Base-by-base conservation (phyloP, 2,329 filamentous ascomycete genomes). In the Septoria linicola region DNA sequence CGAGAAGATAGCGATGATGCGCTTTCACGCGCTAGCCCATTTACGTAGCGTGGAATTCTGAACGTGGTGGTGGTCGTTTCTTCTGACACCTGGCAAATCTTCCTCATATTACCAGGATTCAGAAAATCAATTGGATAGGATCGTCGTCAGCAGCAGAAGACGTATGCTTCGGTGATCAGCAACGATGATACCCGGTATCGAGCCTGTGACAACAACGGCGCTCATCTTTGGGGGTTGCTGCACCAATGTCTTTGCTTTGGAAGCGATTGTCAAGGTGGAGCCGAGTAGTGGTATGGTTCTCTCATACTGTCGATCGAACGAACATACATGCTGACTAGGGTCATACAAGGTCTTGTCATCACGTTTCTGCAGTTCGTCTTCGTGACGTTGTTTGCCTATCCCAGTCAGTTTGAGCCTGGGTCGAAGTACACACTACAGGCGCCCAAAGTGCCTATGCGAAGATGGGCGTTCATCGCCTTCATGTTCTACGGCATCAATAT, bases 181-280 rank as follows among this genome's bases (percentile, higher is more conserved):
- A n/a, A 36, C 11, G 8, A 59, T 56, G 51, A 48, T 54, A 41
- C 19, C 48, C 31, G 54, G 41, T 21, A 40, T 63, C 31, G 59
- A 54, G 49, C 59, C 61, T 6, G 39, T 61, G 52, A 53, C 54
- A 44, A 95, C 95, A 80, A 78, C 92, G 51, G 79, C 79, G 44
- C 80, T 97, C 59, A 97, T 99, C 53, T 96, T 99, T 70, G 93
- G 93, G 44, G 93, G 93, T 23, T 96, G 90, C 68, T 96, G 91
- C 73, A 89, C 89, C 30, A 96, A 96, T 78, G 91, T 96, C n/a
- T 97, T 95, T 72, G 89, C 92, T 34, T 79, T 99, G 50, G 93
- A 99, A 72, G 88, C 89, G 40, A 95, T 97, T 63, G 84, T 99
- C 67, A 95, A 93, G 70, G 84, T 89, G 68, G 89, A 95, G 68